Evolutionary conservation across 257 asterid species (phyloP), one percentile per base, ranked within the genome.

Genomic region (Linaria vulgaris): DNA sequence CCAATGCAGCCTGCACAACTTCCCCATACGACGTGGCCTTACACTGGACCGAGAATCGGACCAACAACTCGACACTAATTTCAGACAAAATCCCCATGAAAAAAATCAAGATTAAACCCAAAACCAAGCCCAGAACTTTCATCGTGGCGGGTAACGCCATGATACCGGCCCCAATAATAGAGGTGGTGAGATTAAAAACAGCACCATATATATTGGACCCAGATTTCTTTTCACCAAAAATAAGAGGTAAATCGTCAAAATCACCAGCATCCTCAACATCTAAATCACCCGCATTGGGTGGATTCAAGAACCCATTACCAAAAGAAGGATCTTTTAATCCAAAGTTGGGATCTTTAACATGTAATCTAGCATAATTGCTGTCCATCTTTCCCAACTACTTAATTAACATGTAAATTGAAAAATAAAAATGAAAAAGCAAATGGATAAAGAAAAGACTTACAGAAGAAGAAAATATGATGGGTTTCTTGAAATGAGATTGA

Each of bases 101-200:
- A 64, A 87, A 49, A 52, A 94, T 94, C 59, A 90, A 69, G 22
- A 85, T 54, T 59, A 87, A 63, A 19, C 99, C 99, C 59, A 83
- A 37, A 68, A 68, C 76, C 20, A 94, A 45, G 12, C 99, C 99
- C 75, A 94, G 61, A 64, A 94, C 95, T 66, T 90, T 90, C 97
- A 90, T 87, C 0, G 99, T 79, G 39, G 97, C 97, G 3, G 99
- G 97, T 68, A 94, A 72, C 63, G 99, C 97, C 99, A 91, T 91
- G 63, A 91, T 83, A 54, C 98, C 96, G 15, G 96, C 98, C 59
- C 96, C 96, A 50, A 88, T 80, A 39, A 88, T 72, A 7, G 90
- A 74, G 1, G 95, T 91, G 17, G 96, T 85, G 72, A 88, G 96
- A 75, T 88, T 91, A 49, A 88, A 88, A 43, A 91, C 91, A 58